Conservation (phyloP, 257 asterid genomes). For the Cordia subcordata region DNA sequence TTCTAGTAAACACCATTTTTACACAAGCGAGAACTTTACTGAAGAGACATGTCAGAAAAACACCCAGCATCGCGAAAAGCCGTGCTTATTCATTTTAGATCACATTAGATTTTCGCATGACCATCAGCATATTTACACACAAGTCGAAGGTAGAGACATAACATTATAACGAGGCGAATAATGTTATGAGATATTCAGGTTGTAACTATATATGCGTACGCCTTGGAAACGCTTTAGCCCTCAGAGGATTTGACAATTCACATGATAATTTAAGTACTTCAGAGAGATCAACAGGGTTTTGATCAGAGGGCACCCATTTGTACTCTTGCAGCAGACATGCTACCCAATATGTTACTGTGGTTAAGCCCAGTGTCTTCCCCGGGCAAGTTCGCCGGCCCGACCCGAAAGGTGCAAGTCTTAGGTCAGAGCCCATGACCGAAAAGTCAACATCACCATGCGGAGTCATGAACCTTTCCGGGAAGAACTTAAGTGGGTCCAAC, state of each 20-base stretch:
- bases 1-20: too few species aligned
- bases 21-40: too few species aligned
- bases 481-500: constrained; percentile 20
- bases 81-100: too few species aligned
- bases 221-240: constrained; percentile 9
- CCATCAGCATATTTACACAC: too few species aligned
- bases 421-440: constrained; percentile 21
- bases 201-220: background rate
- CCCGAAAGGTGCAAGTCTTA: constrained; percentile 37
- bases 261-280: constrained; percentile 25
- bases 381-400: constrained; percentile 31
- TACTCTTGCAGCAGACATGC: constrained; percentile 22
- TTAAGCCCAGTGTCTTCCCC: constrained; percentile 24
- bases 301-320: background rate
- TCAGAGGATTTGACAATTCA: constrained; percentile 23
- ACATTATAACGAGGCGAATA: too few species aligned
- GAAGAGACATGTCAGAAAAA: too few species aligned
- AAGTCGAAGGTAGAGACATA: too few species aligned
- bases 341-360: constrained; percentile 29
- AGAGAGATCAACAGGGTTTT: constrained; percentile 9
- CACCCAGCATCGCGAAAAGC: too few species aligned
- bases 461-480: constrained; percentile 17
- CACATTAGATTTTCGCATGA: too few species aligned
- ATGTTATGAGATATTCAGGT: too few species aligned
- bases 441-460: background rate